Evolutionary conservation across 78 protist genomes (phyloP), one percentile per base, ranked within the genome.

Genomic region (Trichosphaerium sp.): DNA sequence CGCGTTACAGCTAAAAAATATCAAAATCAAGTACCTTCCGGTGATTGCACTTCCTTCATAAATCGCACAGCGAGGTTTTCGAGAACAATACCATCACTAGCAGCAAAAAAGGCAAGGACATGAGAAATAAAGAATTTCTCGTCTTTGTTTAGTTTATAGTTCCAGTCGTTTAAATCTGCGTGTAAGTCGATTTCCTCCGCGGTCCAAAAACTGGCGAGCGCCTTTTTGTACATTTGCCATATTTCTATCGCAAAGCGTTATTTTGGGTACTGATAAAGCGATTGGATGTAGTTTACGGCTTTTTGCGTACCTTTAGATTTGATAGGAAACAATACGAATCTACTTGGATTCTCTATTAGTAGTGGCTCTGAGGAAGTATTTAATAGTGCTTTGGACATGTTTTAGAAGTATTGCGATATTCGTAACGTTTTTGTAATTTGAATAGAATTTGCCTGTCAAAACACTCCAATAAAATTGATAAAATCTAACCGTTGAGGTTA

Each of bases 81-180:
- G 67, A 79, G 65, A 25, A 96, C 99, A 42, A 96, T 96, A 65
- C 99, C 97, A 54, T 95, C 99, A 28, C 79, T 44, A 18, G 97
- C 95, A 4, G 99, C 97, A 39, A 95, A 95, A 86, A 95, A 95
- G 21, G 99, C 99, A 31, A 92, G 85, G 15, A 95, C 94, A 63
- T 81, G 83, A 52, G 62, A 58, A 68, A 95, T 83, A 78, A 91
- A 95, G 80, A 87, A 88, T 29, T 69, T 60, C 81, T 95, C 99
- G 68, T 88, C 79, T 26, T 73, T 85, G 47, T 35, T 92, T 21
- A 95, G 78, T 37, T 67, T 64, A 37, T 26, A 38, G 51, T 85
- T 75, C 94, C 94, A 92, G 69, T 92, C 88, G 26, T 14, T 18
- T 41, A 60, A 38, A 68, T 94, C 96, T 26, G 26, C 21, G 21